Base-by-base conservation (phyloP, 2,329 filamentous ascomycete species). In the Colletotrichum eremochloae region DNA sequence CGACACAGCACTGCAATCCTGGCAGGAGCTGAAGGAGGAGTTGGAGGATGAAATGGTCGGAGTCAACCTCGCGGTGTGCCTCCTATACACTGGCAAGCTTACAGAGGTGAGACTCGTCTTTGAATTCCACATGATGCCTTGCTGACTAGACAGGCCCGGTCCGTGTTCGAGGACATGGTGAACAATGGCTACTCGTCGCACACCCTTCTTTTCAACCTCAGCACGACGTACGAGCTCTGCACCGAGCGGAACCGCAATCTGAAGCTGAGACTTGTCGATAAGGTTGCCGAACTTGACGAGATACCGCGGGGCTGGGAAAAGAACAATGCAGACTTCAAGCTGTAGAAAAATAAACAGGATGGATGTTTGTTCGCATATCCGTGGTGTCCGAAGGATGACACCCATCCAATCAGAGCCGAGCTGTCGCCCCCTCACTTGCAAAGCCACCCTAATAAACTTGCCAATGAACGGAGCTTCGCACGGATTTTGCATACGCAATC, bases 191-290 rank as follows among this genome's bases (percentile, higher is more conserved):
- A 89, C 52, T 89, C 90, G 0, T 98, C 96, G 70, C 91, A 93
- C 74, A 93, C 93, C 0, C 83, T 97, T 2, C 89, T 97, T 0
- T 97, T 98, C 82, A 98, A 98, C 79, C 82, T 99, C 15, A 91
- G 92, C 14, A 98, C 96, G 0, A 90, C 97, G 77, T 98, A 97
- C 79, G 96, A 98, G 82, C 87, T 98, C 9, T 96, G 93, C 79
- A 95, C 93, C 0, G 95, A 98, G 76, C 88, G 89, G 74, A 89
- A 94, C 53, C 86, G 89, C 61, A 87, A 87, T 15, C 82, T 93
- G 76, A 98, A 98, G 85, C 81, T 89, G 40, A 85, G 84, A 36
- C 84, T 98, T 24, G 91, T 93, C 2, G 92, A 94, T 76, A 88
- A 87, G 63, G 86, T 96, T 24, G 92, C 94, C 1, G 83, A 81